These are phyloP conservation scores for Zalaria sp. DNA, from an alignment of 2,329 filamentous ascomycete genomes.

Conservation along the genomic window DNA sequence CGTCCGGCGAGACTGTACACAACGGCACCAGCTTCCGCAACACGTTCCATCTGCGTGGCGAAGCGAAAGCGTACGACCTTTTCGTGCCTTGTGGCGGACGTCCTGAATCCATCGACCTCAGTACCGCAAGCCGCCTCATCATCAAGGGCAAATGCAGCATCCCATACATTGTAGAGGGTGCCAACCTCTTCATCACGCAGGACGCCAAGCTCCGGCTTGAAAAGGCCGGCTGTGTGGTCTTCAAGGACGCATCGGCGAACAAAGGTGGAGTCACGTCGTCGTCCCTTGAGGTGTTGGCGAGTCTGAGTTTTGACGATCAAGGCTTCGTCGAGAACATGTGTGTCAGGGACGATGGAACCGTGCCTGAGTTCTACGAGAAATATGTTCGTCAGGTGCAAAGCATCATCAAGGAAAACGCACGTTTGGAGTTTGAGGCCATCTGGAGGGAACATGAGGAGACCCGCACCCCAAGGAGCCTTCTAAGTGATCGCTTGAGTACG, in stretches of 20 bases:
- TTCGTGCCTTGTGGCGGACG: slow-evolving; percentile 96
- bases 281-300: slow-evolving; percentile 88
- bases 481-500: slow-evolving; percentile 79
- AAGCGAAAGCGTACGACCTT: slow-evolving; percentile 53
- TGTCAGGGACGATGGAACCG: slow-evolving; percentile 58
- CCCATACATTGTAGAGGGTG: slow-evolving; percentile 93
- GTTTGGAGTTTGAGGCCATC: slow-evolving; percentile 93
- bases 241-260: slow-evolving; percentile 97
- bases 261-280: slow-evolving; percentile 98
- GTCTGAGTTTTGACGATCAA: slow-evolving; percentile 82
- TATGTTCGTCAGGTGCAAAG: slow-evolving; percentile 89
- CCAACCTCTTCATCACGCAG: slow-evolving; percentile 97
- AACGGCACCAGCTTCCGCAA: slow-evolving; percentile 96
- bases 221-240: slow-evolving; percentile 84
- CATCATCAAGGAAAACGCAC: slow-evolving; percentile 81
- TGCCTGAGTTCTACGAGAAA: slow-evolving; percentile 79
- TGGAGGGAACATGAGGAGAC: slow-evolving; percentile 87
- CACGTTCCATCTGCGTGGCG: slow-evolving; percentile 79
- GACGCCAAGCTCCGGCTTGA: slow-evolving; percentile 93
- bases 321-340: slow-evolving; percentile 93
- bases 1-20: slow-evolving; percentile 69
- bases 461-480: slow-evolving; percentile 63
- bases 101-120: slow-evolving; percentile 90
- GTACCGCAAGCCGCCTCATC: slow-evolving; percentile 76
- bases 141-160: slow-evolving; percentile 75